A percentile compares a stretch with the other conserved stretches of the same genome.
Conservation (phyloP, 2,329 filamentous ascomycete genomes). For the Aspergillus sp. region DNA sequence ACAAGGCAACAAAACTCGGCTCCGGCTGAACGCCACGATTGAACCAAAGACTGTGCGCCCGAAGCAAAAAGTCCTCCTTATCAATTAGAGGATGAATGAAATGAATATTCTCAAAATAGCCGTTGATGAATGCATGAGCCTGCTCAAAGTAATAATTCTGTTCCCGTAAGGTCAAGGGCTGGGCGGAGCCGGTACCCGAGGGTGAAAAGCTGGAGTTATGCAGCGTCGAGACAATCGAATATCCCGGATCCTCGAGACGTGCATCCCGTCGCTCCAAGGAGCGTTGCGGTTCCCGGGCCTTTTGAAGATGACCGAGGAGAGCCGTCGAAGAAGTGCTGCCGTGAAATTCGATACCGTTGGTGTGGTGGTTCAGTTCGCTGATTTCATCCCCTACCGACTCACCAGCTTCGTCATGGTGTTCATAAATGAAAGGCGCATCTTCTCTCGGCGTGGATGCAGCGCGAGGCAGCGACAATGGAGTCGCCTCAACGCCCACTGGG, state of each 20-base stretch:
- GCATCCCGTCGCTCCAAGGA: conserved; percentile 17
- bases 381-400: conserved; percentile 42
- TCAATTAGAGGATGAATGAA: conserved; percentile 53
- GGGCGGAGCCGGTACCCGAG: conserved; percentile 23
- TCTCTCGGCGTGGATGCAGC: conserved; percentile 23
- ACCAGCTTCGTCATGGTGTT: conserved; percentile 24
- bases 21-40: conserved; percentile 31
- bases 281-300: conserved; percentile 27
- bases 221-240: conserved; percentile 47
- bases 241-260: conserved; percentile 25
- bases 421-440: conserved; percentile 15
- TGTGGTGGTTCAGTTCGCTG: conserved; percentile 49
- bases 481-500: conserved; percentile 20
- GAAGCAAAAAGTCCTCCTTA: conserved; percentile 46
- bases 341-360: conserved; percentile 51
- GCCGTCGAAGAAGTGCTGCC: conserved; percentile 52
- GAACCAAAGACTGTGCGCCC: conserved; percentile 49
- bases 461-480: conserved; percentile 28
- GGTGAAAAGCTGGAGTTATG: conserved; percentile 51
- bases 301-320: conserved; percentile 47
- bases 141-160: conserved; percentile 48
- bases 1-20: conserved; percentile 50
- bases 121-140: conserved; percentile 49
- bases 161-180: conserved; percentile 24
- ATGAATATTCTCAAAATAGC: conserved; percentile 53